Percentiles rank a stretch among this genome's conserved stretches.
phyloP scores from a whole-genome alignment of 768 basidiomycete genomes.

The Suillus cothurnatus region DNA sequence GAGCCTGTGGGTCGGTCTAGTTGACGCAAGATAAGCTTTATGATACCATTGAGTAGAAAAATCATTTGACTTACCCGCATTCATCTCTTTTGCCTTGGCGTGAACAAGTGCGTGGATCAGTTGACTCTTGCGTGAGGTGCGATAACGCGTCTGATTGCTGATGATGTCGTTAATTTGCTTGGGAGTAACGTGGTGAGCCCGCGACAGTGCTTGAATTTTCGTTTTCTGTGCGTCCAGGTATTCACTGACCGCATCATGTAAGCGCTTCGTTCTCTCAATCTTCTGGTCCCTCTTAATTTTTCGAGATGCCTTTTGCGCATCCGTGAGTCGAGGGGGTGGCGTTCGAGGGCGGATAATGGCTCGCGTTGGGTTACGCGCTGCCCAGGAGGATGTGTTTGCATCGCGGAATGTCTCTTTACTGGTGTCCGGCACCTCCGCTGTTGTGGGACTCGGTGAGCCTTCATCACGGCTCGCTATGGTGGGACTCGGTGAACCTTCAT shows the following conservation, averaged over 20 bases:
- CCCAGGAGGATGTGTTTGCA: background rate
- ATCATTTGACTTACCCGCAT: conserved; percentile 1
- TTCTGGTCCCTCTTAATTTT: background rate
- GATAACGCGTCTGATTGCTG: too few relatives aligned
- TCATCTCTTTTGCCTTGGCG: conserved; percentile 9
- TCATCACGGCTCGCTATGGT: too few relatives aligned
- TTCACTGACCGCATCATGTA: background rate
- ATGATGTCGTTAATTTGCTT: background rate
- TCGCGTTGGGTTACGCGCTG: background rate
- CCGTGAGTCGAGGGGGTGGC: too few relatives aligned
- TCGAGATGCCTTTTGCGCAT: too few relatives aligned
- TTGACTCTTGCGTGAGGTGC: background rate
- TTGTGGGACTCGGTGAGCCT: too few relatives aligned
- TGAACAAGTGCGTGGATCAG: background rate
- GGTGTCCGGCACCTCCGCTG: too few relatives aligned
- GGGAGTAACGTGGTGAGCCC: background rate
- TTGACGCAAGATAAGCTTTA: background rate
- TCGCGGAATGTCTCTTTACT: background rate
- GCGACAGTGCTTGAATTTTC: background rate
- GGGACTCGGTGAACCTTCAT: too few relatives aligned
- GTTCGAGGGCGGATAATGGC: too few relatives aligned
- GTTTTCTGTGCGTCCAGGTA: background rate
- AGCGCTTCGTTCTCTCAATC: background rate
- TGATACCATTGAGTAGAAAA: background rate
- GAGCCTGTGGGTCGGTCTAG: conserved; percentile 6